phyloP scores from a whole-genome alignment of 2,329 filamentous ascomycete species.

The Xylaria digitata region DNA sequence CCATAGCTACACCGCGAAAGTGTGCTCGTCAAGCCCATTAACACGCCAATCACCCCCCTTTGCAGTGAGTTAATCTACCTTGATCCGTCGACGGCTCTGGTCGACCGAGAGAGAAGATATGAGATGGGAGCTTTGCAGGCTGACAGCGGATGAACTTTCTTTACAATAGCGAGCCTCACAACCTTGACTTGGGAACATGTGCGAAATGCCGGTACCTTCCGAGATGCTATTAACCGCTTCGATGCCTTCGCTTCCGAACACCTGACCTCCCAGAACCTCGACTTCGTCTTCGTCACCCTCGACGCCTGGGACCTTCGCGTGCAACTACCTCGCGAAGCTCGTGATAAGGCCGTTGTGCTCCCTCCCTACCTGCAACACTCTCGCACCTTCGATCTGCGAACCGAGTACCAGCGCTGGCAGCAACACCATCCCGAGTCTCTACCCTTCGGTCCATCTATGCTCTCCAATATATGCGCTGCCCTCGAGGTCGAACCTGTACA shows the following conservation, averaged over 20 bases:
- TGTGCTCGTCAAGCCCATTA: constrained; percentile 96
- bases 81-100: constrained; percentile 31
- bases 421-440: constrained; percentile 97
- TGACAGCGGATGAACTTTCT: constrained; percentile 33
- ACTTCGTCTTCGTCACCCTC: constrained; percentile 98
- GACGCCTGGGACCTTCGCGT: constrained; percentile 99
- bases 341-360: constrained; percentile 96
- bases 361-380: constrained; percentile 98
- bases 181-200: constrained; percentile 99
- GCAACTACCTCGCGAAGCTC: constrained; percentile 95
- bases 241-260: constrained; percentile 94
- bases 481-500: constrained; percentile 98
- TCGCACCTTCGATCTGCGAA: constrained; percentile 94
- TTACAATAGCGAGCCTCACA: constrained; percentile 83
- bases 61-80: constrained; percentile 81
- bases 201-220: constrained; percentile 95
- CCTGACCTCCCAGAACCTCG: constrained; percentile 87
- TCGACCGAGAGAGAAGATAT: not conserved
- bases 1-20: constrained; percentile 89
- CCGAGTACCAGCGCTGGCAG: constrained; percentile 98
- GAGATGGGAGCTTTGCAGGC: constrained; percentile 18
- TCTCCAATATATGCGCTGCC: constrained; percentile 97
- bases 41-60: constrained; percentile 96
- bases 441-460: constrained; percentile 93
- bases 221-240: constrained; percentile 95